Evolutionary conservation across 495 filamentous ascomycete genomes (phyloP), one percentile per base, ranked within the genome.

Genomic region (Trichoderma orchidacearum): DNA sequence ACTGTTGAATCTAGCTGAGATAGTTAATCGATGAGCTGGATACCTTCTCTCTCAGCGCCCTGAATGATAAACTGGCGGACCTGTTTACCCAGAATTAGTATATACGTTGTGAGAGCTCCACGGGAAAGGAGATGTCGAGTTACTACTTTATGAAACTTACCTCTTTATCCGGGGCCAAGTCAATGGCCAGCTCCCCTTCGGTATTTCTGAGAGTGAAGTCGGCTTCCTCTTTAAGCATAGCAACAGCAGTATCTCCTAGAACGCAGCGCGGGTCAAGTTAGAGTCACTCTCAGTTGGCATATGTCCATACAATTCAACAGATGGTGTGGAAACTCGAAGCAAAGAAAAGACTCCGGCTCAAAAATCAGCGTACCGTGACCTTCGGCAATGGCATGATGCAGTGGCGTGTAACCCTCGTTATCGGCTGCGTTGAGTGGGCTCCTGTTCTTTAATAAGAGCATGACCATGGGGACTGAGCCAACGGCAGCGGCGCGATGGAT

Each of bases 351-450:
- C n/a, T n/a, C n/a, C n/a, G n/a, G n/a, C n/a, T n/a, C n/a, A n/a
- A n/a, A 27, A 50, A 8, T 7, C 2, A 53, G 54, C 66, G 41
- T 59, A 79, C 77, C 93, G 67, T 96, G 91, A 0, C 93, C 93
- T 68, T 98, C 93, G 0, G 89, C 86, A 58, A 96, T 79, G 2
- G 87, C 93, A 72, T 99, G 94, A 69, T 99, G 93, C 64, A 99
- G 70, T 13, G 91, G 83, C 31, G 94, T 97, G 57, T 86, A 76
- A 1, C 92, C 91, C 55, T 87, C 81, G 9, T 73, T 72, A 72
- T 99, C 93, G n/a, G 84, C 85, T 15, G 90, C 85, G 66, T 96
- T 91, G 7, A 97, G 63, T 1, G 94, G 90, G 58, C 87, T 92
- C 55, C 80, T 80, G 58, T 88, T 76, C 60, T 89, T 83, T 9